These are phyloP conservation scores for Hanseniaspora lindneri DNA, from an alignment of 805 yeast species.

Conservation along the genomic window DNA sequence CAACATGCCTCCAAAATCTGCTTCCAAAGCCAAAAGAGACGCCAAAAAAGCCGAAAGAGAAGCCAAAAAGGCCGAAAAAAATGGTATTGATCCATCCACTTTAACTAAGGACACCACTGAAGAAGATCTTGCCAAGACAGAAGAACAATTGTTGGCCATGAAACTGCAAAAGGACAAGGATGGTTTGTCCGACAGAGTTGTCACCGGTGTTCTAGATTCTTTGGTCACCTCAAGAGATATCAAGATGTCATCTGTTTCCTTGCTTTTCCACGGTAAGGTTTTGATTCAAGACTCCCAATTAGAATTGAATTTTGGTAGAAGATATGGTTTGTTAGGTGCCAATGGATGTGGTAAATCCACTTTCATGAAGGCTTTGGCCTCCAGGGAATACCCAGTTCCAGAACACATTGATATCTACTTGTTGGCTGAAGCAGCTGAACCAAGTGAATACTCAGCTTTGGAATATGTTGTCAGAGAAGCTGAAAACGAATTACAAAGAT, in stretches of 20 bases:
- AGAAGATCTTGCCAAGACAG: constrained; percentile 47
- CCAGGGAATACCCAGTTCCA: constrained; percentile 92
- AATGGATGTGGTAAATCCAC: constrained; percentile 99
- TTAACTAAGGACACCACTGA: constrained; percentile 37
- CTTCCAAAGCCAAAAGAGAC: constrained; percentile 96
- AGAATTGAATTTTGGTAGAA: constrained; percentile 93
- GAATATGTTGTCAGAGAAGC: constrained; percentile 97
- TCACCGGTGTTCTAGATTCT: constrained; percentile 91
- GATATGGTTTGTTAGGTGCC: constrained; percentile 95
- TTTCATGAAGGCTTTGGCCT: constrained; percentile 81
- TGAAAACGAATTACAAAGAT: constrained; percentile 75
- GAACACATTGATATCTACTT: constrained; percentile 81
- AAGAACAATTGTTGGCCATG: constrained; percentile 68
- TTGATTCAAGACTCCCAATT: constrained; percentile 80
- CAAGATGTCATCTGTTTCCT: constrained; percentile 77
- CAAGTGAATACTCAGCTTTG: constrained; percentile 81
- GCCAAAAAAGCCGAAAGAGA: constrained; percentile 94
- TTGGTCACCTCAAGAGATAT: constrained; percentile 85
- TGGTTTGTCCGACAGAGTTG: constrained; percentile 92
- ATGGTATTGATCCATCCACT: constrained; percentile 40
- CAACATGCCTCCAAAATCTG: constrained; percentile 45
- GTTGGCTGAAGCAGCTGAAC: constrained; percentile 94
- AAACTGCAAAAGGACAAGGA: constrained; percentile 88
- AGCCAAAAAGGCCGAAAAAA: constrained; percentile 83
- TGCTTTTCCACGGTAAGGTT: constrained; percentile 95